Conservation (phyloP, 208 protist genomes). For the Strigomonas culicis region DNA sequence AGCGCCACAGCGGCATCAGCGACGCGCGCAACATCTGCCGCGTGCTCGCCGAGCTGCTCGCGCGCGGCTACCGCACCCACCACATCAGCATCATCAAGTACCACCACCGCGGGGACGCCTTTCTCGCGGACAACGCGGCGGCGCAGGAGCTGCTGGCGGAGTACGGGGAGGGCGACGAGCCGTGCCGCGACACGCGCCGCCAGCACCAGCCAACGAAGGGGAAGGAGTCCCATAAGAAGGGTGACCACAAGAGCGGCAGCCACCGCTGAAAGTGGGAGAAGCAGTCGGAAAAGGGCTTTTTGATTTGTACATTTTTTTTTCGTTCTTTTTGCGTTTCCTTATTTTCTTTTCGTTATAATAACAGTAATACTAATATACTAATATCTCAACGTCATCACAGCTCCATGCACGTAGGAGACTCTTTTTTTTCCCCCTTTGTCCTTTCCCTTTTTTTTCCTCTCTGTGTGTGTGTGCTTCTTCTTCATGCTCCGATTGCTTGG, state of each 20-base stretch:
- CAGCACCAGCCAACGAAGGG: constrained; percentile 5
- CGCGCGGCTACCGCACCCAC: constrained; percentile 63
- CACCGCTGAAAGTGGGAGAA: background rate
- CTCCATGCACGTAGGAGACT: background rate
- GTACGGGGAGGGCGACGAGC: constrained; percentile 32
- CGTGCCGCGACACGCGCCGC: constrained; percentile 10
- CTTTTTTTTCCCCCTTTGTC: background rate
- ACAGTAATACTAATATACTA: no score
- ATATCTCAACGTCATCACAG: no score
- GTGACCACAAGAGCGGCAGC: background rate
- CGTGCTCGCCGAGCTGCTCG: constrained; percentile 74
- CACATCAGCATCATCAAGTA: constrained; percentile 80
- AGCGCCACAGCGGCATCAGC: constrained; percentile 86
- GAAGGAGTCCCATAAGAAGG: background rate
- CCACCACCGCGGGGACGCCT: constrained; percentile 28
- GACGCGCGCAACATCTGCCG: constrained; percentile 90
- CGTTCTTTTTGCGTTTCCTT: background rate
- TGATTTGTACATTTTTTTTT: no score
- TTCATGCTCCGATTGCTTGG: background rate
- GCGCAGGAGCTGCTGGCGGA: constrained; percentile 54
- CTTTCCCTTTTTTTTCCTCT: constrained; percentile 12
- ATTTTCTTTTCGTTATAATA: background rate
- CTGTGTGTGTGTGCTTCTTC: background rate
- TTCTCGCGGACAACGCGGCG: constrained; percentile 26
- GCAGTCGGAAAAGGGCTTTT: background rate